Evolutionary conservation across 139 green algal genomes (phyloP), one percentile per base, ranked within the genome.

Genomic region (Edaphochlamys debaryana): DNA sequence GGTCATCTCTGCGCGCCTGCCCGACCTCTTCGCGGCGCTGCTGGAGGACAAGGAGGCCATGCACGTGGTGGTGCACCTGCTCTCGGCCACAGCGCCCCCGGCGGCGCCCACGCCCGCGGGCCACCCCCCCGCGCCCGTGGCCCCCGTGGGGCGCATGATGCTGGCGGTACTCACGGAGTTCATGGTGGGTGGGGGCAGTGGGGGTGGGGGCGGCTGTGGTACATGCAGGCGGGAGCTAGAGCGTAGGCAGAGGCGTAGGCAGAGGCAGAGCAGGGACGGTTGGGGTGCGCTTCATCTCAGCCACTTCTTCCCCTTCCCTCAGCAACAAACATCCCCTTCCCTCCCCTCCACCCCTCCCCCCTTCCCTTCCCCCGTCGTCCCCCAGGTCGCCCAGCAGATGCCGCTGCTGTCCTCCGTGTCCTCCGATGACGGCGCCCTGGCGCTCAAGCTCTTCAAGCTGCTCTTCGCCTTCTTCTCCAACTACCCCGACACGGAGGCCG

Each of bases 1-100:
- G 81, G 89, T 98, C 0, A 93, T 99, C 68, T 85, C 82, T 19
- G 79, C 88, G 2, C 88, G 80, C 32, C 92, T 96, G 79, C 69
- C 84, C 0, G 83, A 89, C 52, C 40, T 97, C 23, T 95, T 94
- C 29, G 67, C 0, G 36, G 60, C 67, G n/a, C 80, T 93, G 66
- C 42, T 91, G 42, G 76, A 91, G 22, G 88, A 95, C 67, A 56
- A 60, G 7, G 85, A 88, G 32, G 86, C 94, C 41, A 66, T 95
- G 36, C 77, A 85, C 23, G 80, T 94, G 4, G 56, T 90, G 27
- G 48, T 66, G 20, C 79, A 88, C 73, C 67, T 94, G 64, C 71
- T 89, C 32, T 45, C 38, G 11, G 20, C 23, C 36, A 8, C 56
- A 13, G 40, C 9, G 36, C 23, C 66, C 8, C 34, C 29, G 37